Evolutionary conservation across 345 rosid genomes (phyloP).

Genomic region (Clausena lansium): DNA sequence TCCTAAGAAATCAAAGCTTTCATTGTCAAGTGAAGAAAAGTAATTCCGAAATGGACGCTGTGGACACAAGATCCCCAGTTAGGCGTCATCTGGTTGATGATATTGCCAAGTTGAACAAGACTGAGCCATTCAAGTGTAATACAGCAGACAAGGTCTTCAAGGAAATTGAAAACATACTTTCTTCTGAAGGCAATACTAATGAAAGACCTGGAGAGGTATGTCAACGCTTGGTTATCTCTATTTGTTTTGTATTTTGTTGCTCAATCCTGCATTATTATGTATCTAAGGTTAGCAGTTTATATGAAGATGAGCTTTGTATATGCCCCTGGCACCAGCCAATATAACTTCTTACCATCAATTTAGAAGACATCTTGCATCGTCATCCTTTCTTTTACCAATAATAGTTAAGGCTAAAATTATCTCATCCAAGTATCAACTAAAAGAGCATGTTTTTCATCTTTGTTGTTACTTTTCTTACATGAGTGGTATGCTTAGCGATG

Average conservation of each 20-base stretch:
- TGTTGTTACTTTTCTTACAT: neutral
- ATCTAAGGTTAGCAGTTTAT: neutral
- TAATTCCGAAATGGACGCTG: constrained; percentile 32
- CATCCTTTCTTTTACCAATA: neutral
- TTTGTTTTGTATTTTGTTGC: neutral
- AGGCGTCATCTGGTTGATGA: constrained; percentile 31
- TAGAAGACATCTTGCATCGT: neutral
- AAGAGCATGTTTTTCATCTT: neutral
- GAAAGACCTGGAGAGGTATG: constrained; percentile 47
- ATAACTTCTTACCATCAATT: neutral
- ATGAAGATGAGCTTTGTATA: neutral
- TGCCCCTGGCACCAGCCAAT: neutral
- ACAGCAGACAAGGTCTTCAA: constrained; percentile 25
- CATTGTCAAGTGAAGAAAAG: constrained; percentile 31
- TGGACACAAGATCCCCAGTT: constrained; percentile 27
- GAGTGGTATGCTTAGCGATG: neutral
- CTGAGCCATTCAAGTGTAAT: constrained; percentile 34
- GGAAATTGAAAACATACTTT: constrained; percentile 29
- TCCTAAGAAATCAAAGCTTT: constrained; percentile 57
- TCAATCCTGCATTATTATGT: neutral
- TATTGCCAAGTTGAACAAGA: constrained; percentile 29
- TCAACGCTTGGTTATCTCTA: constrained; percentile 4
- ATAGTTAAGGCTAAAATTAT: neutral
- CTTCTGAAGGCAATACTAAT: constrained; percentile 27
- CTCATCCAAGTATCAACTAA: neutral